Conservation (phyloP, 2,329 filamentous ascomycete genomes). For the Diplodia intermedia region DNA sequence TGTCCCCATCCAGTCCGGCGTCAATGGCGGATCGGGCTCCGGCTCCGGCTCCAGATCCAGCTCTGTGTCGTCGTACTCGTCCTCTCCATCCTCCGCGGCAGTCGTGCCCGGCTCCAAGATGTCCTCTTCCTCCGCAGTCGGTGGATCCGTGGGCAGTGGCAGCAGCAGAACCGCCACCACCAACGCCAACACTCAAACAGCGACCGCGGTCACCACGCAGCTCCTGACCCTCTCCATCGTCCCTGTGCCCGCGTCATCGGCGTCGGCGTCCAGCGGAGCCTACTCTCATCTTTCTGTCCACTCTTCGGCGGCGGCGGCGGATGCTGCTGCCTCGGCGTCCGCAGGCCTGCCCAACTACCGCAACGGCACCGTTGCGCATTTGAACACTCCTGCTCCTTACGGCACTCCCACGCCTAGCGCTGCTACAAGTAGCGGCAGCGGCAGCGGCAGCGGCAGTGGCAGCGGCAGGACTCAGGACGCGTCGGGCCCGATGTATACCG, state of each 20-base stretch:
- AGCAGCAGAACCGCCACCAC: background rate
- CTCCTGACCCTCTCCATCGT: conserved; percentile 5
- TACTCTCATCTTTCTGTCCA: background rate
- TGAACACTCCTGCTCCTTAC: conserved; percentile 4
- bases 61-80: background rate
- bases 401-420: background rate
- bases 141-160: background rate
- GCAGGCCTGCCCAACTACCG: background rate
- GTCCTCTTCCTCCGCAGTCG: background rate
- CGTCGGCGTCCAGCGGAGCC: background rate
- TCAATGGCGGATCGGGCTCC: background rate
- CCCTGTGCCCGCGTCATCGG: background rate
- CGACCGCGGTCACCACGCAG: background rate
- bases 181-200: background rate
- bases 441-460: background rate
- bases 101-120: background rate
- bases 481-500: conserved; percentile 5
- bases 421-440: too few relatives aligned
- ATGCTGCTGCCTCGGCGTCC: background rate
- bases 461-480: background rate
- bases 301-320: background rate
- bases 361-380: conserved; percentile 3
- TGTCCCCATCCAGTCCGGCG: background rate
- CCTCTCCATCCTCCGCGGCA: background rate
- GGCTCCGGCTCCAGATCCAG: background rate